Percentiles rank a stretch among this genome's conserved stretches.
Evolutionary conservation across 768 basidiomycete genomes (phyloP).

Genomic region (Gymnopilus dilepis): DNA sequence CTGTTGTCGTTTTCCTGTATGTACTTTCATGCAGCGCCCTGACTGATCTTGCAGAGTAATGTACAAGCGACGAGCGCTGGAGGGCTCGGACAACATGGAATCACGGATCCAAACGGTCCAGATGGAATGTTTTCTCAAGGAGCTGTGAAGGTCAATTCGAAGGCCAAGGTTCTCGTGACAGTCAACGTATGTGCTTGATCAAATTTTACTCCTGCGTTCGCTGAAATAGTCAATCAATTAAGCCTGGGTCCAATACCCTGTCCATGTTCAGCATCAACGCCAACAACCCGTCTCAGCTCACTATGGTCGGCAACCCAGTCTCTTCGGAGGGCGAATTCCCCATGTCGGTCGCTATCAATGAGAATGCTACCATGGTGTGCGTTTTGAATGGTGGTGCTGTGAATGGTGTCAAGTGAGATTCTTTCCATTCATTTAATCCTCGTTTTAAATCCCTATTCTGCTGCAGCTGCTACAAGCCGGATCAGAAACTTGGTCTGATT

Average conservation of each 20-base stretch:
- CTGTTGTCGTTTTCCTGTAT: slow-evolving; percentile 23
- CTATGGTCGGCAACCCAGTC: slow-evolving; percentile 48
- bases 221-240: neutral
- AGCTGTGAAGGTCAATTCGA: slow-evolving; percentile 41
- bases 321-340: slow-evolving; percentile 56
- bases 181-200: slow-evolving; percentile 35
- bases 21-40: neutral
- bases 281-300: slow-evolving; percentile 44
- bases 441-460: neutral
- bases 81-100: slow-evolving; percentile 44
- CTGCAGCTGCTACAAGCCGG: slow-evolving; percentile 48
- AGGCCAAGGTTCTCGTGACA: slow-evolving; percentile 38
- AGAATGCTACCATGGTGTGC: slow-evolving; percentile 35
- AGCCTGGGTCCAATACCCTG: slow-evolving; percentile 55
- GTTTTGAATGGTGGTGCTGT: slow-evolving; percentile 48
- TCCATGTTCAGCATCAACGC: slow-evolving; percentile 47
- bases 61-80: slow-evolving; percentile 36
- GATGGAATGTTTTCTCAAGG: slow-evolving; percentile 50
- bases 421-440: neutral
- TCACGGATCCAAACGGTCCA: slow-evolving; percentile 35
- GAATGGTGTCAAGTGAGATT: slow-evolving; percentile 40
- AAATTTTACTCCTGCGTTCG: slow-evolving; percentile 1
- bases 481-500: slow-evolving; percentile 45
- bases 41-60: slow-evolving; percentile 28
- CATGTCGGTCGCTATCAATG: slow-evolving; percentile 46